Conservation (phyloP, 306 rosid genomes). For the Purshia tridentata region DNA sequence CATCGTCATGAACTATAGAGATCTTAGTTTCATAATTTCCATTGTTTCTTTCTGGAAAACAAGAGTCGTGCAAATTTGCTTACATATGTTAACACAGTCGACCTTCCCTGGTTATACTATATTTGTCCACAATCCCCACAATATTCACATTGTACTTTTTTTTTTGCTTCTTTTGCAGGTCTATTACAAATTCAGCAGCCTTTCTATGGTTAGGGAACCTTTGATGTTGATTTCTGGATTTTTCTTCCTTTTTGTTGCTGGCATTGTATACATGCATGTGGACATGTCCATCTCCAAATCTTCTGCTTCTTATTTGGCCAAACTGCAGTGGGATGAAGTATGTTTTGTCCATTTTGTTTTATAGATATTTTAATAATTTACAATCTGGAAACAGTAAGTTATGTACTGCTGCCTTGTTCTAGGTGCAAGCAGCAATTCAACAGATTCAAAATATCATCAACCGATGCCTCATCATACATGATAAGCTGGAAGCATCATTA, state of each 20-base stretch:
- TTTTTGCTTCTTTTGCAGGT: conserved; percentile 58
- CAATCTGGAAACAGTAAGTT: conserved; percentile 7
- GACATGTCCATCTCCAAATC: conserved; percentile 93
- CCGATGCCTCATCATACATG: conserved; percentile 65
- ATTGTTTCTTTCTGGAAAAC: background rate
- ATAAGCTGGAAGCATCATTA: conserved; percentile 83
- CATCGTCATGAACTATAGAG: background rate
- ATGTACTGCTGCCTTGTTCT: conserved; percentile 29
- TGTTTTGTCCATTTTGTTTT: conserved; percentile 24
- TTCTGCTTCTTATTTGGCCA: conserved; percentile 88
- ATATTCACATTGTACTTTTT: conserved; percentile 15
- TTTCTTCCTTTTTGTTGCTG: conserved; percentile 71
- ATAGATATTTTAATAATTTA: conserved; percentile 2
- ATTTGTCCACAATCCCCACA: background rate
- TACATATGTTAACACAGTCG: too few relatives aligned
- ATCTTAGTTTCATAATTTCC: background rate
- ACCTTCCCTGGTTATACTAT: background rate
- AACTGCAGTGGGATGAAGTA: conserved; percentile 97
- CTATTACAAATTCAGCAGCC: conserved; percentile 81
- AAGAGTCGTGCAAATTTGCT: background rate
- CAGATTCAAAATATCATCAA: conserved; percentile 52
- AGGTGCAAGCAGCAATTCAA: conserved; percentile 78
- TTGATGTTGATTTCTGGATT: conserved; percentile 86
- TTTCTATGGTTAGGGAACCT: conserved; percentile 90
- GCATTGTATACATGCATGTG: conserved; percentile 69